These are phyloP conservation scores for Psilocybe cubensis DNA, from an alignment of 768 basidiomycete genomes.

Conservation along the genomic window DNA sequence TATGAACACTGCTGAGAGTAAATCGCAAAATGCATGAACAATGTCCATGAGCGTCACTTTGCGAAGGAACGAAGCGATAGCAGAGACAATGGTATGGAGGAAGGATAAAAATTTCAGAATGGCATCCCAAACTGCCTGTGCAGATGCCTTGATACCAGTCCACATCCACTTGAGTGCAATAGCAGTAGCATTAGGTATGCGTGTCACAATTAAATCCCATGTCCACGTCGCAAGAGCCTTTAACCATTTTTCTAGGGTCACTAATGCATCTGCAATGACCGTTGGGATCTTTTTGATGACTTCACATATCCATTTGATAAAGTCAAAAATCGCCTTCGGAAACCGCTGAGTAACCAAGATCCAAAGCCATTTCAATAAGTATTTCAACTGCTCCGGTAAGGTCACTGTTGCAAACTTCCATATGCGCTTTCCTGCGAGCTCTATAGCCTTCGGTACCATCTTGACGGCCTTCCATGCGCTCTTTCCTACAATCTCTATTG, in stretches of 20 bases:
- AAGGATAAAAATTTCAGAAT: not conserved
- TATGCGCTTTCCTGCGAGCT: not conserved
- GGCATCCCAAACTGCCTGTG: not conserved
- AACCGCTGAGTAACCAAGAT: not conserved
- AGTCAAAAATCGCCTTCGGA: not conserved
- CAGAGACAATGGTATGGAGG: not conserved
- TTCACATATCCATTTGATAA: not conserved
- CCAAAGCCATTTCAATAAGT: slow-evolving; percentile 6
- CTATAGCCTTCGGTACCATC: not conserved
- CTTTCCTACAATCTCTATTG: not conserved
- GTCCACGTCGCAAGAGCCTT: not conserved
- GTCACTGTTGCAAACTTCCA: slow-evolving; percentile 9
- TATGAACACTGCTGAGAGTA: slow-evolving; percentile 1
- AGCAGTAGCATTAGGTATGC: not conserved
- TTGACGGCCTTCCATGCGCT: not conserved
- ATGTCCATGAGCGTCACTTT: slow-evolving; percentile 6
- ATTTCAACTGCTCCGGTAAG: not conserved
- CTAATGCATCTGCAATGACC: too few relatives aligned
- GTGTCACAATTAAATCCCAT: not conserved
- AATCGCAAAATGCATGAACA: not conserved
- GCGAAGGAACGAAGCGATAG: slow-evolving; percentile 4
- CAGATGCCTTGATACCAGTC: not conserved
- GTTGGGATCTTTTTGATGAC: too few relatives aligned
- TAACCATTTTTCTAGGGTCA: not conserved
- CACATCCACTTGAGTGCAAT: not conserved